Percentiles rank a stretch among this genome's conserved stretches.
These are phyloP conservation scores for Sanghuangporus weigelae DNA, from an alignment of 1,284 basidiomycete species.

Conservation along the genomic window DNA sequence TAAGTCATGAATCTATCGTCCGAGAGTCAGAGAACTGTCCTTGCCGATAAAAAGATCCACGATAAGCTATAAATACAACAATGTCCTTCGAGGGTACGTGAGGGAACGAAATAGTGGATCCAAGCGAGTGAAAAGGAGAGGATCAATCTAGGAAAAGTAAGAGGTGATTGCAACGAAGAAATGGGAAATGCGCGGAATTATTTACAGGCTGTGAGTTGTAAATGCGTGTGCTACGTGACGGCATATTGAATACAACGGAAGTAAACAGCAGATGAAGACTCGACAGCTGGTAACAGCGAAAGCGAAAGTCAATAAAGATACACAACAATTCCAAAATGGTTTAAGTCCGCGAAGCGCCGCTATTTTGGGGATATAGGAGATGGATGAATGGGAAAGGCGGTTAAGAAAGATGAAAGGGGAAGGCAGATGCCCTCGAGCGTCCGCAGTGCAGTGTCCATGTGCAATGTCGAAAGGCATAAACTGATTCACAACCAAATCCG, in stretches of 20 bases:
- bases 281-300: not conserved
- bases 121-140: not conserved
- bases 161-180: not conserved
- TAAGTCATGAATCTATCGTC: not conserved
- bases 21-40: not conserved
- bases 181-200: not conserved
- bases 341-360: not conserved
- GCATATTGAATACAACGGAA: not conserved
- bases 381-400: not conserved
- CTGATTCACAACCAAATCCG: not conserved
- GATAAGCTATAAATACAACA: not conserved
- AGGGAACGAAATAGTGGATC: not conserved
- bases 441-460: conserved; percentile 12
- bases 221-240: not conserved
- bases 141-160: not conserved
- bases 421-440: conserved; percentile 6
- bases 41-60: not conserved
- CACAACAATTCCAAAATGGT: not conserved
- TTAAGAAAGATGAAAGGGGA: not conserved
- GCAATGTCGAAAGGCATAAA: conserved; percentile 6
- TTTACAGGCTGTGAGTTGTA: not conserved
- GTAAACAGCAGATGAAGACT: not conserved
- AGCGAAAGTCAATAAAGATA: conserved; percentile 12
- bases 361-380: not conserved
- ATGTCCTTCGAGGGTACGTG: not conserved